phyloP scores from a whole-genome alignment of 768 basidiomycete species.

The Astraeus odoratus region DNA sequence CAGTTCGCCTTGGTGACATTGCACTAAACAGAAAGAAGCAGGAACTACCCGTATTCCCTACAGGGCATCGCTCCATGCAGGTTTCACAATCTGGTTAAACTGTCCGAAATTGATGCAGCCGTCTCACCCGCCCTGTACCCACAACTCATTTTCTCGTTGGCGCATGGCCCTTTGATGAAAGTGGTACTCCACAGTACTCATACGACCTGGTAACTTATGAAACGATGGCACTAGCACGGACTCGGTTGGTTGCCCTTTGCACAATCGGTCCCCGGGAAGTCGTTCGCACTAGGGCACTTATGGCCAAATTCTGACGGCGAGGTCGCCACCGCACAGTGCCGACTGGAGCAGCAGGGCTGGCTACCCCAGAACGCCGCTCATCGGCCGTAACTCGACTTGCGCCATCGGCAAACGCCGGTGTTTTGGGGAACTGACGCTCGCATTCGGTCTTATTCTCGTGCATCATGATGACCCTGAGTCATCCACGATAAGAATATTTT shows the following conservation, averaged over 20 bases:
- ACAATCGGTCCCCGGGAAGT: no score
- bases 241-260: neutral
- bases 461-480: neutral
- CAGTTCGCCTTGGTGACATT: neutral
- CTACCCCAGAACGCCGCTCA: no score
- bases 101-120: neutral
- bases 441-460: neutral
- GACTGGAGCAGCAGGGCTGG: no score
- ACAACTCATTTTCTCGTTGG: neutral
- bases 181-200: neutral
- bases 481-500: neutral
- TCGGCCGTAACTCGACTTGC: no score
- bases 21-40: no score
- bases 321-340: neutral
- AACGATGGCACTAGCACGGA: neutral
- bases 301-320: neutral
- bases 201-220: neutral
- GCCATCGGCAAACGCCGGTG: no score
- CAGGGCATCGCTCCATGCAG: no score
- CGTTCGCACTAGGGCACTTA: no score
- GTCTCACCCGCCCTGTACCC: neutral
- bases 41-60: no score
- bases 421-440: no score
- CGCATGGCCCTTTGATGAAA: neutral
- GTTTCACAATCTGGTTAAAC: no score